Evolutionary conservation across 2,329 filamentous ascomycete species (phyloP).

Genomic region (Aspergillus sp.): DNA sequence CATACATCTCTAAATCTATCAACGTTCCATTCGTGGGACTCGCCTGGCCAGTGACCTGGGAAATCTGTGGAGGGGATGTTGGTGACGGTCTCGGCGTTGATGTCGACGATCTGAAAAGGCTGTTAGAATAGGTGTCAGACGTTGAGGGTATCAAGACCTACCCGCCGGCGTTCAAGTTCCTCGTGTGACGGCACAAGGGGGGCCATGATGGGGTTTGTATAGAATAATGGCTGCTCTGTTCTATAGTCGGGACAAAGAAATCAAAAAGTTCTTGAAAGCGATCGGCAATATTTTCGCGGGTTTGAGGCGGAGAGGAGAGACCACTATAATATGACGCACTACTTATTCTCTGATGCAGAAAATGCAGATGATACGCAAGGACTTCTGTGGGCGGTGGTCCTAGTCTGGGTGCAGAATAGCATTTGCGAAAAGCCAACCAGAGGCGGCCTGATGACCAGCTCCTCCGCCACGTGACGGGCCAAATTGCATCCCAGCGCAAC

Average conservation of each 20-base stretch:
- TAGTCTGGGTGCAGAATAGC: constrained; percentile 21
- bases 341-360: not conserved
- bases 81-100: constrained; percentile 87
- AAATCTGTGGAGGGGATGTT: constrained; percentile 89
- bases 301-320: constrained; percentile 25
- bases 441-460: constrained; percentile 37
- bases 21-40: constrained; percentile 78
- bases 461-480: constrained; percentile 33
- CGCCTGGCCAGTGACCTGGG: constrained; percentile 84
- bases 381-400: not conserved
- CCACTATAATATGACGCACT: constrained; percentile 20
- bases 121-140: constrained; percentile 16
- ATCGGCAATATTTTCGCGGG: constrained; percentile 28
- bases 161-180: constrained; percentile 46
- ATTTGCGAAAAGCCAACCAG: constrained; percentile 29
- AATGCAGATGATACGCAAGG: not conserved
- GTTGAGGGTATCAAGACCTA: constrained; percentile 24
- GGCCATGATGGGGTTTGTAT: constrained; percentile 35
- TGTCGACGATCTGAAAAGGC: constrained; percentile 68
- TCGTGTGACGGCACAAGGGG: constrained; percentile 43
- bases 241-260: constrained; percentile 20
- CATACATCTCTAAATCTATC: constrained; percentile 65
- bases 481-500: constrained; percentile 37
- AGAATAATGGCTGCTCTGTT: constrained; percentile 15
- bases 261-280: constrained; percentile 35